These are phyloP conservation scores for Cryptococcus amylolentus DNA, from an alignment of 1,284 basidiomycete genomes.

Conservation along the genomic window DNA sequence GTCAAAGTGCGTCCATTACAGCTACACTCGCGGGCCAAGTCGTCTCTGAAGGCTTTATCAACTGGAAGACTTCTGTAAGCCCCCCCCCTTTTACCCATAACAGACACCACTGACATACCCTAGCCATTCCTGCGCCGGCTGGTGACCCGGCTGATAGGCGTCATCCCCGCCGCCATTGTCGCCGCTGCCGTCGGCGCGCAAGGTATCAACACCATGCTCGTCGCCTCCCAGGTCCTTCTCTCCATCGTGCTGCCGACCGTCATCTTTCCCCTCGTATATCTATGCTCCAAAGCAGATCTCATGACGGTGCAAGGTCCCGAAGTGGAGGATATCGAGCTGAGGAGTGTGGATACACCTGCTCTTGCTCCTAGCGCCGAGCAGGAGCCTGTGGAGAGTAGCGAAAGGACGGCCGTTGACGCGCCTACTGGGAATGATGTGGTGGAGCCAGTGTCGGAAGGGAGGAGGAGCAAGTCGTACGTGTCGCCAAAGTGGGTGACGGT, in stretches of 20 bases:
- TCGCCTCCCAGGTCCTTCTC: conserved; percentile 82
- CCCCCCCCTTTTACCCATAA: not conserved
- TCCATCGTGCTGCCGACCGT: conserved; percentile 86
- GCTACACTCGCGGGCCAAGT: conserved; percentile 90
- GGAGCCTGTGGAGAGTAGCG: not conserved
- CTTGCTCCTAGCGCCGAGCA: not conserved
- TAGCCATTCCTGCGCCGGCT: conserved; percentile 76
- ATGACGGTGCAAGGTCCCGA: conserved; percentile 60
- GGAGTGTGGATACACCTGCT: not conserved
- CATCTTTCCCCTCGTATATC: conserved; percentile 70
- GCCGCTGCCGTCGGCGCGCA: conserved; percentile 68
- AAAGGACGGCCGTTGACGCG: not conserved
- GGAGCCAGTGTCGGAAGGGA: conserved; percentile 1
- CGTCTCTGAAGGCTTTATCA: conserved; percentile 89
- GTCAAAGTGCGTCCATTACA: conserved; percentile 88
- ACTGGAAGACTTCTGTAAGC: conserved; percentile 78
- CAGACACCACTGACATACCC: not conserved
- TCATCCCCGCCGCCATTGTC: conserved; percentile 81
- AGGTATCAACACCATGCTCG: conserved; percentile 77
- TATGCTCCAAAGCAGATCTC: conserved; percentile 65
- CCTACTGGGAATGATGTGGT: not conserved
- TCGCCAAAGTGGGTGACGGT: conserved; percentile 58
- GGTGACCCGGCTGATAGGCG: conserved; percentile 75
- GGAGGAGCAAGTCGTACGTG: conserved; percentile 52
- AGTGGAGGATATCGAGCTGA: conserved; percentile 1